Base-by-base conservation (phyloP, 768 basidiomycete species). In the Trametes cinnabarina region DNA sequence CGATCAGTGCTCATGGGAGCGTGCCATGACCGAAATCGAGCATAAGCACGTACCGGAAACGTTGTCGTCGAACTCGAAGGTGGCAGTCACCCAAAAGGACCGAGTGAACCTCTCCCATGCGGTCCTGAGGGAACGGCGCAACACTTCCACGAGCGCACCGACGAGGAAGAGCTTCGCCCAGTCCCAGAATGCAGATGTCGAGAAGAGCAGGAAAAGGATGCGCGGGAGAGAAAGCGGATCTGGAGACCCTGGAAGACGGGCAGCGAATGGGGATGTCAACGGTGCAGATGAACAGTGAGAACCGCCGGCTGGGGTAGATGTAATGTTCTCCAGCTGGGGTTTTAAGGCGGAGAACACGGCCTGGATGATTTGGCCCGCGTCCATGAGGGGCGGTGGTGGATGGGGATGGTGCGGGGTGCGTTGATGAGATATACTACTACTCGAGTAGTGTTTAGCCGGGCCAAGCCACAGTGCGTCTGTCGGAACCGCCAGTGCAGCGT, bases 41-140 rank as follows among this genome's bases (percentile, higher is more conserved):
- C n/a, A n/a, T n/a, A n/a, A 47, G n/a, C n/a, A 52, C 83, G 11
- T 63, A 86, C 87, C 69, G 63, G 79, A 87, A 54, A 79, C 76
- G n/a, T 65, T 48, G 61, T 90, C 87, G 0, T 79, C 72, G 3
- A 84, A 81, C 1, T 84, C 77, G 51, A 90, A 85, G 30, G 71
- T 74, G 1, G 83, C 85, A 0, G 84, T 87, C 47, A 90, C 71
- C 69, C 83, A 85, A 66, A 88, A 81, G 8, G 32, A 81, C 22
- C 30, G 70, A 73, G n/a, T n/a, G n/a, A n/a, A n/a, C n/a, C n/a
- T n/a, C 23, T 70, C 56, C 74, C 84, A 88, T 3, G 73, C 40
- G 1, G 72, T 59, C 35, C 75, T 71, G 2, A 75, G 69, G 10
- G 77, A 23, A 6, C 86, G 80, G 8, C 88, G 81, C 34, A 75